Percentiles rank a stretch among this genome's conserved stretches.
These are phyloP conservation scores for Blastocladiella emersonii DNA, from an alignment of 371 early-diverging fungal species.

Conservation along the genomic window DNA sequence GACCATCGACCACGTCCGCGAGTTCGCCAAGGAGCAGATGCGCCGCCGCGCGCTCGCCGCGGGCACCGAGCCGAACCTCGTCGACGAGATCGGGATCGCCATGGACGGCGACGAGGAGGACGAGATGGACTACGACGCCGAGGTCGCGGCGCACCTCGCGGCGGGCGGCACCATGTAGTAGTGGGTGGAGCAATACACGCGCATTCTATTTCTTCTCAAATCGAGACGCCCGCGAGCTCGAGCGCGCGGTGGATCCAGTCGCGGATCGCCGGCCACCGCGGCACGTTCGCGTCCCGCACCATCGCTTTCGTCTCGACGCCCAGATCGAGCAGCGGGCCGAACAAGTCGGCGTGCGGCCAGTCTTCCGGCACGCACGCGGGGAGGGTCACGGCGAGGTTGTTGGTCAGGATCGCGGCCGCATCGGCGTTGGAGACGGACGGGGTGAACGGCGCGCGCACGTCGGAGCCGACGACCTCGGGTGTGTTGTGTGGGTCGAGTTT, in stretches of 20 bases:
- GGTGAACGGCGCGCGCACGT: neutral
- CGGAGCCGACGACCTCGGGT: too few species aligned
- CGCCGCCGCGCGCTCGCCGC: neutral
- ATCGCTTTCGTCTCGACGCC: neutral
- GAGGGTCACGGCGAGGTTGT: neutral
- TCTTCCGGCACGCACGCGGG: neutral
- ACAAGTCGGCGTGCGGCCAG: neutral
- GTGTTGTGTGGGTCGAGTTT: too few species aligned
- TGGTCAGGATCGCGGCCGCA: neutral
- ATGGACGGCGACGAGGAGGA: neutral
- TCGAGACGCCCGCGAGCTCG: too few species aligned
- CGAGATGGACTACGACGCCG: too few species aligned
- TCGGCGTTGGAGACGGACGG: neutral
- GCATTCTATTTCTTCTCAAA: too few species aligned
- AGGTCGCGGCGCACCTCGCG: too few species aligned
- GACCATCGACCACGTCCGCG: neutral
- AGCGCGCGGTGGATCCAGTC: too few species aligned
- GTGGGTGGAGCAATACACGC: too few species aligned
- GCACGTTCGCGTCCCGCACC: too few species aligned
- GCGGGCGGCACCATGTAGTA: too few species aligned
- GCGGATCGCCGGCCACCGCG: too few species aligned
- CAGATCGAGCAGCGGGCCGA: neutral
- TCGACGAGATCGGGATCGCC: neutral
- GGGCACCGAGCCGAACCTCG: neutral
- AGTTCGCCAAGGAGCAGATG: neutral